Conservation (phyloP, 305 asterid genomes). For the Caryopteris hybrid region DNA sequence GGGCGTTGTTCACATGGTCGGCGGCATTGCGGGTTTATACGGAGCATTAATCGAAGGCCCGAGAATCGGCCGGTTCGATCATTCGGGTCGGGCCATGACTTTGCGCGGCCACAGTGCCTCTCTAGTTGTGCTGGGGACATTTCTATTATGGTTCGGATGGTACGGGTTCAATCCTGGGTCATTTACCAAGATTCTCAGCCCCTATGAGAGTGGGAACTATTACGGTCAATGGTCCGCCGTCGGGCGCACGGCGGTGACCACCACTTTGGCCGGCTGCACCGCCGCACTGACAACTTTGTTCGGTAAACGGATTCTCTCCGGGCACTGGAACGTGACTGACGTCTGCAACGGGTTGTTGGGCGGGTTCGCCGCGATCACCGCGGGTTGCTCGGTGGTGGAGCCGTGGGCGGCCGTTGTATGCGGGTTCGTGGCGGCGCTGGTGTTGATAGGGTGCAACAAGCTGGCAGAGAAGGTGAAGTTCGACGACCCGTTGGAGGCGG, state of each 20-base stretch:
- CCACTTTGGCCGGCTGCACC: conserved; percentile 85
- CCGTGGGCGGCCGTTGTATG: conserved; percentile 93
- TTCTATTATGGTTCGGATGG: conserved; percentile 88
- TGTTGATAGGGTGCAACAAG: conserved; percentile 60
- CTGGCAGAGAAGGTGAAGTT: conserved; percentile 55
- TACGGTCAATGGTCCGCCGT: conserved; percentile 98
- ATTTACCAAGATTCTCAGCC: conserved; percentile 37
- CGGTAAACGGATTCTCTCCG: conserved; percentile 63
- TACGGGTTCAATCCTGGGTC: conserved; percentile 94
- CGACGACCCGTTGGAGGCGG: conserved; percentile 93
- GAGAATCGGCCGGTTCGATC: conserved; percentile 76
- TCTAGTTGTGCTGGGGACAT: conserved; percentile 63
- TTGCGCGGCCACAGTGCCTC: conserved; percentile 79
- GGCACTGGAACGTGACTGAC: conserved; percentile 89
- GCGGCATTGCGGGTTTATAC: conserved; percentile 76
- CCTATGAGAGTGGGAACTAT: conserved; percentile 39
- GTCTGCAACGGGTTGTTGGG: conserved; percentile 87
- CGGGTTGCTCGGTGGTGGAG: conserved; percentile 90
- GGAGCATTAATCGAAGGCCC: conserved; percentile 88
- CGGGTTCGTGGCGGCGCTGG: conserved; percentile 82
- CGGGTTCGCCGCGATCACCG: conserved; percentile 86
- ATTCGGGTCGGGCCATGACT: conserved; percentile 56
- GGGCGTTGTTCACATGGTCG: conserved; percentile 93
- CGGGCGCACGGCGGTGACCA: conserved; percentile 88
- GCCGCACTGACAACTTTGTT: conserved; percentile 78